Conservation (phyloP, 139 green algal species). For the Mychonastes homosphaera region DNA sequence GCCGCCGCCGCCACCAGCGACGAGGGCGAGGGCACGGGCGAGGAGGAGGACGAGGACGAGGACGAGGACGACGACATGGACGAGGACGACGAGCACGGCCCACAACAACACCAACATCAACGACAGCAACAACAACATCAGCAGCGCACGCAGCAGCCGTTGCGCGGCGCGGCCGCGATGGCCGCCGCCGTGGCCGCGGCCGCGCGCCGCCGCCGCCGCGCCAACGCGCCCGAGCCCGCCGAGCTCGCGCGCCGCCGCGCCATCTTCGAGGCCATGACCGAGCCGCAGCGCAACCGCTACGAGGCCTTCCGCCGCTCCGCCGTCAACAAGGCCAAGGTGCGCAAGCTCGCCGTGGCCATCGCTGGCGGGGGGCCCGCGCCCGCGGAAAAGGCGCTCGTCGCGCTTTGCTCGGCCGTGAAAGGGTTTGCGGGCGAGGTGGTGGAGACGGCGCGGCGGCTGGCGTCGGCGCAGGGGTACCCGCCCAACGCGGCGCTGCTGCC, state of each 20-base stretch:
- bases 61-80: not conserved
- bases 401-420: slow-evolving; percentile 57
- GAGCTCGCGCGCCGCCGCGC: not conserved
- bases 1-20: not conserved
- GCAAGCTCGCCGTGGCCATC: slow-evolving; percentile 12
- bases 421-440: slow-evolving; percentile 68
- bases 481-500: slow-evolving; percentile 48
- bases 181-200: not conserved
- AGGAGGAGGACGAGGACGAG: not conserved
- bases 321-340: slow-evolving; percentile 41
- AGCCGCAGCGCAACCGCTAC: slow-evolving; percentile 57
- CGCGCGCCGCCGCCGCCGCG: not conserved
- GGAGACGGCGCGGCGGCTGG: slow-evolving; percentile 51
- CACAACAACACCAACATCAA: not conserved
- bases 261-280: slow-evolving; percentile 46
- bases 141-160: not conserved
- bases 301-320: slow-evolving; percentile 52
- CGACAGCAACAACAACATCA: not conserved
- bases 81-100: slow-evolving; percentile 1
- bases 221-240: slow-evolving; percentile 8
- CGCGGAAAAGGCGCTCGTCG: slow-evolving; percentile 41
- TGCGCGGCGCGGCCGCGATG: not conserved
- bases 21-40: not conserved
- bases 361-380: not conserved
- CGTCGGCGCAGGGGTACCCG: slow-evolving; percentile 35